A percentile compares a stretch with the other conserved stretches of the same genome.
Evolutionary conservation across 2,329 filamentous ascomycete genomes (phyloP).

Genomic region (Fusarium paranaense): DNA sequence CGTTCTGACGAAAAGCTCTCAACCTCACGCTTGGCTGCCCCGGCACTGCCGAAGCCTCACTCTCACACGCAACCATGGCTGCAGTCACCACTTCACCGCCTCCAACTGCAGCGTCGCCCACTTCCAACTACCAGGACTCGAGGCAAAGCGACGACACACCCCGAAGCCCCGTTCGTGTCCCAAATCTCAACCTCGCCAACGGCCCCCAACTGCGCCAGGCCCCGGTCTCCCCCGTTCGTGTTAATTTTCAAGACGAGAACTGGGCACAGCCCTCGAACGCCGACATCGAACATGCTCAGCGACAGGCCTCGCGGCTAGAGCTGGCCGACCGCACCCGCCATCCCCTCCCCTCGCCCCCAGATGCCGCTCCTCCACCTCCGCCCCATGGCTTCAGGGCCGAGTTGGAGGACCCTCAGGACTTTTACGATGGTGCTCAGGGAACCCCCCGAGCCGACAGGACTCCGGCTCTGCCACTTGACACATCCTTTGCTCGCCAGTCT

Average conservation of each 20-base stretch:
- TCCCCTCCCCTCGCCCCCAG: slow-evolving; percentile 39
- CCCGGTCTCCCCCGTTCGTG: slow-evolving; percentile 67
- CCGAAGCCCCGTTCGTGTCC: slow-evolving; percentile 53
- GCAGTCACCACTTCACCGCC: slow-evolving; percentile 51
- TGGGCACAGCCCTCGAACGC: slow-evolving; percentile 65
- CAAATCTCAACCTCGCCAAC: slow-evolving; percentile 44
- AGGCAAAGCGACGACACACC: slow-evolving; percentile 38
- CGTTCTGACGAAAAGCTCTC: slow-evolving; percentile 16
- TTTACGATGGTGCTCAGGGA: slow-evolving; percentile 10
- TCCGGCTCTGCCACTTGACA: slow-evolving; percentile 13
- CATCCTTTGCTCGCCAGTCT: slow-evolving; percentile 13
- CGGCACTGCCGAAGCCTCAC: slow-evolving; percentile 30
- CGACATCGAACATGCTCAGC: slow-evolving; percentile 59
- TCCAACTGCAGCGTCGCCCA: slow-evolving; percentile 45
- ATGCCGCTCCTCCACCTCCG: slow-evolving; percentile 51
- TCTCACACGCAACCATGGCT: slow-evolving; percentile 45
- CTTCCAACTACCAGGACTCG: slow-evolving; percentile 41
- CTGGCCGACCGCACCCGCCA: slow-evolving; percentile 40
- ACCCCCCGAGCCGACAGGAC: slow-evolving; percentile 7
- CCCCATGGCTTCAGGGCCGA: slow-evolving; percentile 23
- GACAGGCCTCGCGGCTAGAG: slow-evolving; percentile 41
- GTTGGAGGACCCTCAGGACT: slow-evolving; percentile 22
- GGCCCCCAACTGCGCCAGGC: slow-evolving; percentile 62
- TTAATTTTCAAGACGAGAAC: slow-evolving; percentile 65
- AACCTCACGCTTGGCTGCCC: slow-evolving; percentile 23